Percentiles rank a stretch among this genome's conserved stretches.
Evolutionary conservation across 163 green algal genomes (phyloP).

Genomic region (Prototheca wickerhamii): DNA sequence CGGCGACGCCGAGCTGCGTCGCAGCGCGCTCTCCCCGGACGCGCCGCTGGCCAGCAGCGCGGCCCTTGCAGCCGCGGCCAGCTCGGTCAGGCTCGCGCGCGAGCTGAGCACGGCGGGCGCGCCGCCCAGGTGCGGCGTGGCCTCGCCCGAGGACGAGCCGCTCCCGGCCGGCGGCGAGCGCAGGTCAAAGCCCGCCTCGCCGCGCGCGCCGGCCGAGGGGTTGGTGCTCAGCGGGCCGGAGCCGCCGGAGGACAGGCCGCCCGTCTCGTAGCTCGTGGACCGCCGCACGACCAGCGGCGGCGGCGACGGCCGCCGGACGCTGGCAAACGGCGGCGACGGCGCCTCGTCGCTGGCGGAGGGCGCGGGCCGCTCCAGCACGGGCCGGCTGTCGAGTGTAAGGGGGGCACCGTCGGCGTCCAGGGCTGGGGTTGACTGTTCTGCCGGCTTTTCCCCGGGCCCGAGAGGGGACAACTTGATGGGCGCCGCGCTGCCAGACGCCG

Average conservation of each 20-base stretch:
- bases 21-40: neutral
- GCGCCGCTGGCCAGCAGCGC: neutral
- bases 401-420: too few species aligned
- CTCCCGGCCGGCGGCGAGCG: neutral
- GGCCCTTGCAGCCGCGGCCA: neutral
- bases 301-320: neutral
- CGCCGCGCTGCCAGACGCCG: too few species aligned
- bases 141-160: neutral
- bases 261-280: neutral
- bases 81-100: neutral
- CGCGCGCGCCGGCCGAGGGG: neutral
- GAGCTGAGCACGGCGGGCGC: neutral
- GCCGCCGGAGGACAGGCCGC: too few species aligned
- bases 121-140: slow-evolving; percentile 3
- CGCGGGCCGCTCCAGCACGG: too few species aligned
- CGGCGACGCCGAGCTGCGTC: too few species aligned
- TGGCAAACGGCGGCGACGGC: too few species aligned
- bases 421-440: too few species aligned
- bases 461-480: too few species aligned
- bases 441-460: too few species aligned
- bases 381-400: too few species aligned
- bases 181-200: neutral
- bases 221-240: too few species aligned
- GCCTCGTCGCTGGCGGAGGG: too few species aligned
- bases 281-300: neutral